phyloP scores from a whole-genome alignment of 306 rosid genomes.

The Crataegus laevigata region DNA sequence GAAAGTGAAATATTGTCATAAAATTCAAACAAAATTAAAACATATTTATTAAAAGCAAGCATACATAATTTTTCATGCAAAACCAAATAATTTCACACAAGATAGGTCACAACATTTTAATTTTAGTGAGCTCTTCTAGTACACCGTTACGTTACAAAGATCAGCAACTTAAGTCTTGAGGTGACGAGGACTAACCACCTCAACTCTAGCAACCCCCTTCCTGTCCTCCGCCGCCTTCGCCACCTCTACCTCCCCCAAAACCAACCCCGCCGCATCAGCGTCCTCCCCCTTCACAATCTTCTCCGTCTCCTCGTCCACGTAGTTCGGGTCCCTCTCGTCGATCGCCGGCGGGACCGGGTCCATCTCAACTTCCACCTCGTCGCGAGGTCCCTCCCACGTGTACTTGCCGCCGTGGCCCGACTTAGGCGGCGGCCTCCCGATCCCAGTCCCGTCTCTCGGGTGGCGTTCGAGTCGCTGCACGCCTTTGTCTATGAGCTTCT shows the following conservation, averaged over 20 bases:
- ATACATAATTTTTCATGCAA: no score
- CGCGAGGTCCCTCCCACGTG: constrained; percentile 83
- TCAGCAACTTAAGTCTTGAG: not conserved
- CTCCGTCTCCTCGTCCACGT: constrained; percentile 52
- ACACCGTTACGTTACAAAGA: not conserved
- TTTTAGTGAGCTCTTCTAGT: not conserved
- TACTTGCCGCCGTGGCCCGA: constrained; percentile 76
- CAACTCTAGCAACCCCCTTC: constrained; percentile 55
- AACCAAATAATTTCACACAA: not conserved
- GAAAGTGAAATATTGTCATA: no score
- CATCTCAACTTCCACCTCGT: constrained; percentile 25
- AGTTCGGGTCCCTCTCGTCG: constrained; percentile 71
- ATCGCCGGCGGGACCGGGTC: constrained; percentile 56
- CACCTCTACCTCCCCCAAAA: constrained; percentile 58
- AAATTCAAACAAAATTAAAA: no score
- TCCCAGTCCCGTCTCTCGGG: constrained; percentile 43
- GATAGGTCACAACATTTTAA: not conserved
- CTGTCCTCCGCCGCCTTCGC: constrained; percentile 31
- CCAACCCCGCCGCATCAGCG: constrained; percentile 22
- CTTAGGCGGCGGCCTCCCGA: constrained; percentile 48
- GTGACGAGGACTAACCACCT: constrained; percentile 58
- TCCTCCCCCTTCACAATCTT: constrained; percentile 23
- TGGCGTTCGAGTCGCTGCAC: constrained; percentile 63
- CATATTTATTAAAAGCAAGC: no score
- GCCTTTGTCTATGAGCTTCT: constrained; percentile 64